phyloP scores from a whole-genome alignment of 2,329 filamentous ascomycete genomes.

The Periconia digitata region DNA sequence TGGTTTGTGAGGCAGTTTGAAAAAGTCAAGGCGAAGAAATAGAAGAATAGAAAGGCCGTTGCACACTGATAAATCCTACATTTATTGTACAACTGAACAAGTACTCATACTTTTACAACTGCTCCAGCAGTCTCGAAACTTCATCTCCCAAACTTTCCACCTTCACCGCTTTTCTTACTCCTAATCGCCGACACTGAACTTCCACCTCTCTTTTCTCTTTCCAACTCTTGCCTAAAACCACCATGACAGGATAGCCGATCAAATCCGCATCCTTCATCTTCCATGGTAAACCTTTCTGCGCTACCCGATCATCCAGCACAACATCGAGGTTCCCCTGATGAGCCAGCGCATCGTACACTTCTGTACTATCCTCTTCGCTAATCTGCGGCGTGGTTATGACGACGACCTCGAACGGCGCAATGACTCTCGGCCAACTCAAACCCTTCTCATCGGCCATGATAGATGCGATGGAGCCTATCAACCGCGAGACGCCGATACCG shows the following conservation, averaged over 20 bases:
- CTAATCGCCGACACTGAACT: slow-evolving; percentile 74
- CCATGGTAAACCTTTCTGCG: slow-evolving; percentile 68
- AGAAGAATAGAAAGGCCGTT: neutral
- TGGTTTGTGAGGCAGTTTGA: neutral
- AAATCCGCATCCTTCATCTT: slow-evolving; percentile 89
- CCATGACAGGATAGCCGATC: slow-evolving; percentile 81
- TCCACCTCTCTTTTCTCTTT: slow-evolving; percentile 57
- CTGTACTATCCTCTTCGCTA: slow-evolving; percentile 52
- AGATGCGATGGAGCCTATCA: slow-evolving; percentile 84
- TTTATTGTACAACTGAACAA: neutral
- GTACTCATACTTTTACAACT: slow-evolving; percentile 6
- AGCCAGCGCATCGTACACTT: slow-evolving; percentile 65
- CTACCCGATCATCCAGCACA: slow-evolving; percentile 45
- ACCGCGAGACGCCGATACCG: slow-evolving; percentile 88
- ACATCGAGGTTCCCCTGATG: slow-evolving; percentile 18
- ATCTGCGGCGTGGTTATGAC: slow-evolving; percentile 59
- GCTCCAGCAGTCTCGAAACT: slow-evolving; percentile 26
- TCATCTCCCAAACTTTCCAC: slow-evolving; percentile 53
- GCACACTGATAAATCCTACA: neutral
- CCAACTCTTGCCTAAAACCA: slow-evolving; percentile 66
- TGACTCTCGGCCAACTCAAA: slow-evolving; percentile 82
- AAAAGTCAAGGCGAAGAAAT: neutral
- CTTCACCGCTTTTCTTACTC: slow-evolving; percentile 61
- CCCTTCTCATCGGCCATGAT: slow-evolving; percentile 68
- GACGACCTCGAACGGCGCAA: slow-evolving; percentile 80